Evolutionary conservation across 2,329 filamentous ascomycete species (phyloP), one percentile per base, ranked within the genome.

Genomic region (Claviceps fusiformis): DNA sequence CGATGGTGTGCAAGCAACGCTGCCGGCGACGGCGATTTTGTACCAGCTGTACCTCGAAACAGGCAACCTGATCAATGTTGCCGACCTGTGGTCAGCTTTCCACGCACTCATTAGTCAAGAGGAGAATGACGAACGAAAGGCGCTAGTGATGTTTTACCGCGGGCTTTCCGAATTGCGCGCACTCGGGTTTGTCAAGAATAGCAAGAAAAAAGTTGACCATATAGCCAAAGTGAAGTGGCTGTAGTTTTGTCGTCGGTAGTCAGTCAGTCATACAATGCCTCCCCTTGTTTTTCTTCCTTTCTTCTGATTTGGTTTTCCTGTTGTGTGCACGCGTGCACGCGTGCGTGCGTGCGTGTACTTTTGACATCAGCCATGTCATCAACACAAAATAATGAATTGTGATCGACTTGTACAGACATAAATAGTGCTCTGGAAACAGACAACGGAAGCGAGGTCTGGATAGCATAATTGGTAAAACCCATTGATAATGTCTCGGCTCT

Each of bases 181-280:
- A 54, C 75, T 98, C 63, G 93, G 93, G 8, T 86, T 96, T 70
- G 79, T 97, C 58, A 96, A 93, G 73, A 78, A 80, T 58, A 97
- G 86, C 65, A 87, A 86, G 71, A 95, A 91, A 75, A 95, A 95
- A 75, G 82, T 84, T 29, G 93, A 97, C 67, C 92, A 97, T 70
- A 74, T 97, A 61, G 85, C 89, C 44, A 97, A 96, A 74, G 76
- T 90, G 82, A 90, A 87, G 67, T 93, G 92, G 62, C 73, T 93
- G 3, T 48, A 48, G 46, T 33, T 17, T 29, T 46, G 24, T 15
- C 17, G 41, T 24, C 24, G 2, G 6, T 24, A 11, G n/a, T 1
- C 10, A 37, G 35, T 37, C 35, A 41, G 15, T 17, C 37, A 17
- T 41, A 41, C 37, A 15, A 41, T 2, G 37, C 37, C 43, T 27